Conservation (phyloP, 129 eudicot species). For the Flaveria linearis region DNA sequence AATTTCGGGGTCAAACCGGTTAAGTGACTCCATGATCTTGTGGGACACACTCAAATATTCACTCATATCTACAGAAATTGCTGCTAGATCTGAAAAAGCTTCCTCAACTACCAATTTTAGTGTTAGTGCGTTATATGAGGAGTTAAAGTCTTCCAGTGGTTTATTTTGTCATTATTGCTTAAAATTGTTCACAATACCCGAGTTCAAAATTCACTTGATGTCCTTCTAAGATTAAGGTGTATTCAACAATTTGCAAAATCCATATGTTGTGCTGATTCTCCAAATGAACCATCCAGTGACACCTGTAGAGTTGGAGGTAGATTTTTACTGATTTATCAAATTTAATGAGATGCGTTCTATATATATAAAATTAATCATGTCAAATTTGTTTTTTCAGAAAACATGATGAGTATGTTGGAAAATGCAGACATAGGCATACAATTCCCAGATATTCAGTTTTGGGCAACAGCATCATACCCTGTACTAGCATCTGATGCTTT, state of each 20-base stretch:
- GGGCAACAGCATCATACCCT: slow-evolving; percentile 78
- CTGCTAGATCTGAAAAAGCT: slow-evolving; percentile 68
- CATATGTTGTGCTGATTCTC: slow-evolving; percentile 51
- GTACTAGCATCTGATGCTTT: slow-evolving; percentile 80
- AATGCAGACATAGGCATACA: slow-evolving; percentile 56
- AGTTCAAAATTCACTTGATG: slow-evolving; percentile 46
- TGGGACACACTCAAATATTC: slow-evolving; percentile 97
- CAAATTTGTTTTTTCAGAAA: slow-evolving; percentile 41
- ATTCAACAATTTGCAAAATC: slow-evolving; percentile 77
- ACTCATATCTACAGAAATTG: slow-evolving; percentile 78
- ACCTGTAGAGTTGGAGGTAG: slow-evolving; percentile 51
- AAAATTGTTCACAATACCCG: slow-evolving; percentile 57
- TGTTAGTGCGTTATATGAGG: slow-evolving; percentile 56
- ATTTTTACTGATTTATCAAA: background rate
- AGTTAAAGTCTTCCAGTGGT: slow-evolving; percentile 74
- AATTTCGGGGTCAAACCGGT: slow-evolving; percentile 61
- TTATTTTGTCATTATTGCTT: slow-evolving; percentile 73
- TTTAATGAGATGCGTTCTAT: background rate
- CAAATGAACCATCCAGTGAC: slow-evolving; percentile 37
- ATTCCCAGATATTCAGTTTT: slow-evolving; percentile 72
- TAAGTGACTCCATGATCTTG: slow-evolving; percentile 71
- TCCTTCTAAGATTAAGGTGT: slow-evolving; percentile 69
- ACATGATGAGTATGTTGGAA: slow-evolving; percentile 63
- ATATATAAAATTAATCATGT: slow-evolving; percentile 11
- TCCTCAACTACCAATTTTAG: slow-evolving; percentile 56